Evolutionary conservation across 345 rosid species (phyloP), one percentile per base, ranked within the genome.

Genomic region (Arabis alpina): DNA sequence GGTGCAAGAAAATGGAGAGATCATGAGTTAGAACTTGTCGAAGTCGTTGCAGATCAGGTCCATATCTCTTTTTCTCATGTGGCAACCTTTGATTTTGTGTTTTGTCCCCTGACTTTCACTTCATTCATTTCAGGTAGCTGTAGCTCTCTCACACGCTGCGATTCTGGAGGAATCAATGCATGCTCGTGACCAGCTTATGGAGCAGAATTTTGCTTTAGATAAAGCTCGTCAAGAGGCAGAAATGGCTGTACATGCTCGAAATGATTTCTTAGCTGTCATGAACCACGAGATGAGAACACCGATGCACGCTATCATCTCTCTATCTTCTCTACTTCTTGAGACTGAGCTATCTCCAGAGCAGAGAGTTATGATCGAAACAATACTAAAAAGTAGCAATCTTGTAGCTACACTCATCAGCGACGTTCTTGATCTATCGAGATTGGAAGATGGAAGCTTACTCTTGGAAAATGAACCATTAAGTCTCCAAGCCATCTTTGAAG

Each of bases 281-380:
- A 93, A 91, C 84, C 97, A 91, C 72, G 98, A 93, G 76, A 93
- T 93, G 97, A 86, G 96, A 74, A 93, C 94, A 39, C 96, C 96
- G 23, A 89, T 86, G 86, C 96, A 89, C 77, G 95, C 98, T 64
- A 80, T 86, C 60, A 89, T 91, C 75, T 87, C 98, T 30, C 63
- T 91, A 41, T 93, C 96, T 53, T 91, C 97, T 12, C 98, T 93
- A 62, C 87, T 90, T 61, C 80, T 91, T 19, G 97, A 93, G 80
- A 89, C 97, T 12, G 94, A 85, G 59, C 78, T 87, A 40, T 82
- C 84, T 67, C 84, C 92, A 8, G 97, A 91, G 48, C 91, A 89
- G 72, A 89, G 98, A 76, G 82, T 85, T 52, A 89, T 93, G 94
- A 84, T 89, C 30, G 98, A 93, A 77, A 87, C 88, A 10, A 80